Evolutionary conservation across 306 rosid species (phyloP).

Genomic region (Fagus sylvatica): DNA sequence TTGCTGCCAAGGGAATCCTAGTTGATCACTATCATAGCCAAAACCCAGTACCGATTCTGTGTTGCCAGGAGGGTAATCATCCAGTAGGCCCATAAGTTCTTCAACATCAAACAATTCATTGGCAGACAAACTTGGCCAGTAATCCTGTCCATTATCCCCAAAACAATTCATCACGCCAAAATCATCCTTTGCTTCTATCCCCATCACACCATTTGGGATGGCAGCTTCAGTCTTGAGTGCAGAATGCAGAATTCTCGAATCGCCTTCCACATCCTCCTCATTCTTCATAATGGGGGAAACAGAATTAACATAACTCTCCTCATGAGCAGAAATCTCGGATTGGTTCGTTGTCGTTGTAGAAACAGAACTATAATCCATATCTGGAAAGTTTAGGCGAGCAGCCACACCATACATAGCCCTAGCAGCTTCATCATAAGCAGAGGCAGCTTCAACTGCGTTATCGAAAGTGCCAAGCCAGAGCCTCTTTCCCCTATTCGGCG

Average conservation of each 20-base stretch:
- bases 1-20: slow-evolving; percentile 11
- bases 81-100: slow-evolving; percentile 51
- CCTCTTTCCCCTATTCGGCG: slow-evolving; percentile 72
- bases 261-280: slow-evolving; percentile 36
- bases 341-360: slow-evolving; percentile 45
- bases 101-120: slow-evolving; percentile 75
- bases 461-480: slow-evolving; percentile 90
- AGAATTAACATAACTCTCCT: slow-evolving; percentile 34
- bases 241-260: neutral
- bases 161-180: neutral
- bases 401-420: slow-evolving; percentile 77
- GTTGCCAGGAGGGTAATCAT: slow-evolving; percentile 28
- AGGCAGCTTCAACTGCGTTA: slow-evolving; percentile 69
- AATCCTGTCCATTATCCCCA: slow-evolving; percentile 18
- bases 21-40: slow-evolving; percentile 19
- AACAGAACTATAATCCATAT: slow-evolving; percentile 25
- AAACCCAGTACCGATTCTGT: slow-evolving; percentile 29
- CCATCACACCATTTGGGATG: slow-evolving; percentile 25
- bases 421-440: slow-evolving; percentile 87
- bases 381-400: slow-evolving; percentile 86
- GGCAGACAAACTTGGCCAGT: slow-evolving; percentile 27
- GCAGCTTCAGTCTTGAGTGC: slow-evolving; percentile 25
- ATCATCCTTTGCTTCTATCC: slow-evolving; percentile 41
- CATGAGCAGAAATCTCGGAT: slow-evolving; percentile 61
- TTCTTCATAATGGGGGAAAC: neutral